phyloP scores from a whole-genome alignment of 2,329 filamentous ascomycete genomes.

The Apiospora rasikravindrae region DNA sequence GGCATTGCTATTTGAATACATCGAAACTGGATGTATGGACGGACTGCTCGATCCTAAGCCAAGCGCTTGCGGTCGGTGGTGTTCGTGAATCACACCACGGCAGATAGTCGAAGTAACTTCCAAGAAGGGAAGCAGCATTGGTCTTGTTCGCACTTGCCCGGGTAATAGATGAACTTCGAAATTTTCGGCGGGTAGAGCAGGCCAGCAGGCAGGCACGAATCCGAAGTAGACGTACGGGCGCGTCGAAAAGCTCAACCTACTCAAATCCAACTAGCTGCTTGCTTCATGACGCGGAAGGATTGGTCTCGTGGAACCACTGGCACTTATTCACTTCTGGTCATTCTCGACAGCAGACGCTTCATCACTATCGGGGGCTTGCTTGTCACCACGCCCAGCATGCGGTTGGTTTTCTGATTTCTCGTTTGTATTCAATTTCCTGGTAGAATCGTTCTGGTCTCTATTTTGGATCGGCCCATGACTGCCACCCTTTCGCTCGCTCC shows the following conservation, averaged over 20 bases:
- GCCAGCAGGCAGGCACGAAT: background rate
- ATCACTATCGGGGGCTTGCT: background rate
- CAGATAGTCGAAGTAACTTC: background rate
- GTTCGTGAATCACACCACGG: background rate
- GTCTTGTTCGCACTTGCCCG: background rate
- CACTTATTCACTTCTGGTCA: background rate
- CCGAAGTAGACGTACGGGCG: background rate
- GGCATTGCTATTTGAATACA: background rate
- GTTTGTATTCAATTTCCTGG: conserved; percentile 2
- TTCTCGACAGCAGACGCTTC: background rate
- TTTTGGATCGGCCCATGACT: background rate
- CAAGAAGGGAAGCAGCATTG: conserved; percentile 13
- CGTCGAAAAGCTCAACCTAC: background rate
- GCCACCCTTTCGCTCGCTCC: background rate
- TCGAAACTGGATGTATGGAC: too few relatives aligned
- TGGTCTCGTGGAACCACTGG: background rate
- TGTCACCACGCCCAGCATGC: background rate
- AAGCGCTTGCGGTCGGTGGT: background rate
- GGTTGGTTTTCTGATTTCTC: background rate
- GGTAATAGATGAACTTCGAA: background rate
- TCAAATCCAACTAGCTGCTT: background rate
- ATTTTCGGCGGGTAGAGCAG: background rate
- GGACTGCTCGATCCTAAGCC: too few relatives aligned
- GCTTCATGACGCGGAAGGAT: background rate
- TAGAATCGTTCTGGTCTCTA: background rate